Base-by-base conservation (phyloP, 2,329 filamentous ascomycete genomes). In the Rhynchosporium agropyri region DNA sequence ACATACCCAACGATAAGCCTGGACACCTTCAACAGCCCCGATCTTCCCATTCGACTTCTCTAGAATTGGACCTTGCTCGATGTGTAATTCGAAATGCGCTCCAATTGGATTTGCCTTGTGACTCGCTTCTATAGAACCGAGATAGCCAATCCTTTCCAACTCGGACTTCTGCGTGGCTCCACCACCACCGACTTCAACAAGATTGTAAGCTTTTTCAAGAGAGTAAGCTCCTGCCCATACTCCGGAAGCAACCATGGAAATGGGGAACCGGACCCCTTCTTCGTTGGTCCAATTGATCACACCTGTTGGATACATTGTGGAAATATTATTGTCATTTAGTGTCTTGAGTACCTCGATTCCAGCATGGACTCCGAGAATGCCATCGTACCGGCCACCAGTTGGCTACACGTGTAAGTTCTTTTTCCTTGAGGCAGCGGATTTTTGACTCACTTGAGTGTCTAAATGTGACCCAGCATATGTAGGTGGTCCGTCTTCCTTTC, bases 51-150 rank as follows among this genome's bases (percentile, higher is more conserved):
- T 77, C 33, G 83, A 80, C 15, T 81, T 81, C 70, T 93, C 87
- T 0, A 96, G 81, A 40, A 91, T 84, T 0, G 90, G 90, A 0
- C 90, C 90, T 74, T 96, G 92, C 74, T 96, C 91, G 59, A 94
- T 94, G 72, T 95, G 91, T 9, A 95, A 80, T 74, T 94, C 90
- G 70, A 94, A 93, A 74, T 94, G 90, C 0, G 89, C 90, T 0
- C 84, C 88, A 76, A 92, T 85, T 0, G 88, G 89, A 15, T 82
- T 84, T 38, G 80, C 78, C 65, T 81, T 78, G 73, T 88, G 80
- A 59, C 80, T 85, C 28, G 84, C 83, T 8, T 82, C 80, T 0
- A 80, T 76, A 0, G 75, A 68, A 13, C 90, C 90, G 0, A 91
- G 76, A 67, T 90, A 92, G 0, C 87, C 86, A 57, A 92, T 92